Conservation (phyloP, 2,329 filamentous ascomycete genomes). For the Verticillium nubilum region DNA sequence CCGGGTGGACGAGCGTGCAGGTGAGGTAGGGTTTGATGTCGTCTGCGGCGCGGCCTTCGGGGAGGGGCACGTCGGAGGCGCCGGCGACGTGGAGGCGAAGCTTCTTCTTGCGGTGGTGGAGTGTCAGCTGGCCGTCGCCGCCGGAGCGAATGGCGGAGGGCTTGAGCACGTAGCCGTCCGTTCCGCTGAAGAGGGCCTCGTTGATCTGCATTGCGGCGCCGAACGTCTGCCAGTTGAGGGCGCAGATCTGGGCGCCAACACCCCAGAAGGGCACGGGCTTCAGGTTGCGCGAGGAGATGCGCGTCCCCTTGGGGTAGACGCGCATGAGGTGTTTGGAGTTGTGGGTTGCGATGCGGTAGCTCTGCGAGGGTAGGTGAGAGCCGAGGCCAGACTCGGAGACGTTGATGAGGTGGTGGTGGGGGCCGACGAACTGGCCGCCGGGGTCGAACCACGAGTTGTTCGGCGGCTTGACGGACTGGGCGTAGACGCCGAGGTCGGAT, state of each 20-base stretch:
- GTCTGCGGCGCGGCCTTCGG: conserved; percentile 40
- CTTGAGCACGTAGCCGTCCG: conserved; percentile 62
- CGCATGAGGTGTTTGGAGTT: conserved; percentile 65
- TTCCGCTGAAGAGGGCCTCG: conserved; percentile 60
- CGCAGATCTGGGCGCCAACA: conserved; percentile 63
- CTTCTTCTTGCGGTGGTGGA: conserved; percentile 36
- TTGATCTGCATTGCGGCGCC: conserved; percentile 62
- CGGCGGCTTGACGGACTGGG: conserved; percentile 62
- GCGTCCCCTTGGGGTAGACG: conserved; percentile 63
- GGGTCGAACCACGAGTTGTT: conserved; percentile 61
- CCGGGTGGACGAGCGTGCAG: conserved; percentile 57
- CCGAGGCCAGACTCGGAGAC: conserved; percentile 58
- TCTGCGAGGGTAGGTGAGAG: conserved; percentile 40
- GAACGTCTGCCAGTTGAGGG: conserved; percentile 66
- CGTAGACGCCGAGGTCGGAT: conserved; percentile 61
- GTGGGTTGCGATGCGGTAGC: conserved; percentile 48
- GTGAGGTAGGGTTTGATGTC: conserved; percentile 61
- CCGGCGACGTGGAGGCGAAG: conserved; percentile 56
- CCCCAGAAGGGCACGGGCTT: conserved; percentile 60
- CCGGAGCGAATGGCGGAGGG: conserved; percentile 52
- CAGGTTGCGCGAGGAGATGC: conserved; percentile 62
- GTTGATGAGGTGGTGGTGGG: conserved; percentile 64
- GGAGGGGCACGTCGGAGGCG: conserved; percentile 55
- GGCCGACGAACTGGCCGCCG: conserved; percentile 44
- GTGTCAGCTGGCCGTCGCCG: conserved; percentile 44